These are phyloP conservation scores for Pseudocercospora crystallina DNA, from an alignment of 2,329 filamentous ascomycete genomes.

Conservation along the genomic window DNA sequence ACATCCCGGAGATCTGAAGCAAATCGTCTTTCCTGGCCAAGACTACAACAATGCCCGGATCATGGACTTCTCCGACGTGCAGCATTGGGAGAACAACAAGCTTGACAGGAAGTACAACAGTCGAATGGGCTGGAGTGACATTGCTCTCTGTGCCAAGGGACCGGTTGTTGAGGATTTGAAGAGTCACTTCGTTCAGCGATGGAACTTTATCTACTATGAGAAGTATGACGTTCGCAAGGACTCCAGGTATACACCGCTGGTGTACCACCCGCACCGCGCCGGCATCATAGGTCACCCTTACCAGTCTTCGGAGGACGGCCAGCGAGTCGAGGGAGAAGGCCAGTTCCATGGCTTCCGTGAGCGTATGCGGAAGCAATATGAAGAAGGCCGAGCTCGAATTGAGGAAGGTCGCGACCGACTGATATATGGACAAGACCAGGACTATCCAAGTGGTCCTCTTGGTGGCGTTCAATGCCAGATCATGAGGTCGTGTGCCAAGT, in stretches of 20 bases:
- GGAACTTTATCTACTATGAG: constrained; percentile 85
- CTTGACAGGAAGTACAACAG: constrained; percentile 69
- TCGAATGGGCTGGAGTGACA: constrained; percentile 91
- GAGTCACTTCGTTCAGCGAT: constrained; percentile 78
- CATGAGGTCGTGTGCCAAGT: constrained; percentile 58
- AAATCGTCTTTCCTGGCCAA: constrained; percentile 81
- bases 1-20: constrained; percentile 73
- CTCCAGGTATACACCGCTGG: constrained; percentile 46
- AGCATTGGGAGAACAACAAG: constrained; percentile 80
- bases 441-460: constrained; percentile 44
- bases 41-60: constrained; percentile 89
- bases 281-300: constrained; percentile 37
- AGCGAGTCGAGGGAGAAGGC: constrained; percentile 26
- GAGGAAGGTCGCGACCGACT: constrained; percentile 26
- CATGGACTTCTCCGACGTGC: constrained; percentile 79
- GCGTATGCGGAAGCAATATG: constrained; percentile 30
- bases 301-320: constrained; percentile 25
- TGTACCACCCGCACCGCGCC: constrained; percentile 38
- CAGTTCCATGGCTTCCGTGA: constrained; percentile 35
- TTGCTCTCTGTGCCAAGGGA: constrained; percentile 73
- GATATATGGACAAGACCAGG: constrained; percentile 15
- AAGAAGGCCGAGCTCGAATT: constrained; percentile 25
- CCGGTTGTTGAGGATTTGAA: constrained; percentile 73
- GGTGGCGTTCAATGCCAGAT: constrained; percentile 80
- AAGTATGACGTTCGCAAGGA: constrained; percentile 69